Percentiles rank a stretch among this genome's conserved stretches.
Conservation (phyloP, 352 stramenopile genomes). For the Pythium angustatum region DNA sequence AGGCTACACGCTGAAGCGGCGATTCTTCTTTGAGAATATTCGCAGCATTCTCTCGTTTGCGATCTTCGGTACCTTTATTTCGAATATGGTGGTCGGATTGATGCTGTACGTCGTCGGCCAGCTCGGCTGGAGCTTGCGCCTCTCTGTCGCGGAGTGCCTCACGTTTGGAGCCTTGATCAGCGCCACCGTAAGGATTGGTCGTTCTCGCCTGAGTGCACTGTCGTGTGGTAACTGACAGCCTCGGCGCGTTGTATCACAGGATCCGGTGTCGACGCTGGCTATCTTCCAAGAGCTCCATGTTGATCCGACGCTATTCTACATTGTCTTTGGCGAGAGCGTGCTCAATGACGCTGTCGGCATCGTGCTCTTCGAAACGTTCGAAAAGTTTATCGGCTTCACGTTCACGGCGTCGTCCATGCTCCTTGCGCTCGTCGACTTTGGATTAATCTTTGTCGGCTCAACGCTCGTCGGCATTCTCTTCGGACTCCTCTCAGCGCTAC, state of each 20-base stretch:
- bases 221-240: background rate
- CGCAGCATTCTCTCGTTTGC: constrained; percentile 68
- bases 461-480: constrained; percentile 63
- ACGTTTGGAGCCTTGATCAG: constrained; percentile 78
- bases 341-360: constrained; percentile 84
- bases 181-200: constrained; percentile 36
- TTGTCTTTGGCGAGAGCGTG: constrained; percentile 85
- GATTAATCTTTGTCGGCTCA: constrained; percentile 63
- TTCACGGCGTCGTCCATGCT: constrained; percentile 34
- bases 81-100: constrained; percentile 48
- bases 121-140: constrained; percentile 32
- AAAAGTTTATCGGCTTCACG: constrained; percentile 61
- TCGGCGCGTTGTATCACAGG: no score
- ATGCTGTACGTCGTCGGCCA: constrained; percentile 46
- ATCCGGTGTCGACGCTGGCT: constrained; percentile 79
- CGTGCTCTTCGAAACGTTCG: constrained; percentile 74
- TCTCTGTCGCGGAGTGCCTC: constrained; percentile 62
- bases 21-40: constrained; percentile 78
- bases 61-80: constrained; percentile 67
- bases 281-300: constrained; percentile 69
- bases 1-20: constrained; percentile 61
- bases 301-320: constrained; percentile 80
- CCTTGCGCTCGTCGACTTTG: constrained; percentile 55
- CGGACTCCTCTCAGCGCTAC: constrained; percentile 46
- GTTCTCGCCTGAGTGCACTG: background rate